phyloP scores from a whole-genome alignment of 139 green algal species.

The Nannochloris sp. region DNA sequence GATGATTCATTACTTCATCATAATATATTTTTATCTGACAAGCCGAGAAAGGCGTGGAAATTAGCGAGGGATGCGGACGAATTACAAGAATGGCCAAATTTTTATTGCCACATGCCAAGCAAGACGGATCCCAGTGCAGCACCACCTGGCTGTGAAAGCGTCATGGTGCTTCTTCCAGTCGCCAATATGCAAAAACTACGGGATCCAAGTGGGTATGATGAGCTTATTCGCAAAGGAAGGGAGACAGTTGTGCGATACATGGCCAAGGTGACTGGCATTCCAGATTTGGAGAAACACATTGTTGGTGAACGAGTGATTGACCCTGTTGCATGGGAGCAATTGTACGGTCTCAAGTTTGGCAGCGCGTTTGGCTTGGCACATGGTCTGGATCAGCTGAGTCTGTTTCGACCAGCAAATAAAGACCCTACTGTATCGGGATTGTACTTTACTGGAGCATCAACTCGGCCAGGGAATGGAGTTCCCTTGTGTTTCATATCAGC shows the following conservation, averaged over 20 bases:
- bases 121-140: slow-evolving; percentile 71
- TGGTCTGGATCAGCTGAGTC: slow-evolving; percentile 66
- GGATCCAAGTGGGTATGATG: slow-evolving; percentile 28
- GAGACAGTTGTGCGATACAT: slow-evolving; percentile 38
- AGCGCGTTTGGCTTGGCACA: slow-evolving; percentile 78
- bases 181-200: slow-evolving; percentile 60
- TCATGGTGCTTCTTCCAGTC: slow-evolving; percentile 67
- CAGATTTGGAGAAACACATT: slow-evolving; percentile 36
- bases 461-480: slow-evolving; percentile 76
- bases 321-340: slow-evolving; percentile 18
- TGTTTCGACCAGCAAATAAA: slow-evolving; percentile 41
- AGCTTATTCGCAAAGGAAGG: slow-evolving; percentile 47
- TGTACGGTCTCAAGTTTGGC: slow-evolving; percentile 68
- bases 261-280: slow-evolving; percentile 32
- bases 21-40: slow-evolving; percentile 74
- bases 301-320: slow-evolving; percentile 51
- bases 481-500: slow-evolving; percentile 62
- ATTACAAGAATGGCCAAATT: slow-evolving; percentile 63
- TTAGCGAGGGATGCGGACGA: slow-evolving; percentile 33
- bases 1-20: slow-evolving; percentile 56
- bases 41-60: slow-evolving; percentile 44
- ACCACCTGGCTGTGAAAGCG: slow-evolving; percentile 40
- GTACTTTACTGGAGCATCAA: slow-evolving; percentile 68
- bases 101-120: slow-evolving; percentile 70
- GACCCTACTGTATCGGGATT: slow-evolving; percentile 45